Evolutionary conservation across 345 rosid species (phyloP), one percentile per base, ranked within the genome.

Genomic region (Nasturtium officinale): DNA sequence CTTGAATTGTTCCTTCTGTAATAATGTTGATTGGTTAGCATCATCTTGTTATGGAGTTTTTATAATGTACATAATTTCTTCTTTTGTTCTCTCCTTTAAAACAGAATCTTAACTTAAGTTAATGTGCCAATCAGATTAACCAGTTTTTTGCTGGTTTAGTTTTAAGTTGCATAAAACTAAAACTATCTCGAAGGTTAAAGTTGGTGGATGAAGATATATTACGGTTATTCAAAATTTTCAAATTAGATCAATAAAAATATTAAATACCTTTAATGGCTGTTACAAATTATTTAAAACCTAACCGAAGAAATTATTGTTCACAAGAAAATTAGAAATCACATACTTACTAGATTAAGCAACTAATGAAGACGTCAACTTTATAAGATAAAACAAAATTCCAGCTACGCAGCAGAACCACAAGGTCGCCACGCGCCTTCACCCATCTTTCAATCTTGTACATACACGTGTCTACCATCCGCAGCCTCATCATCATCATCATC

Each of bases 391-490:
- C 53, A 37, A 72, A 73, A 45, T 35, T 66, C 72, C 78, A 74
- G 72, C 11, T 65, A 46, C 56, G 72, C 67, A 65, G 29, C 20
- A 26, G 15, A 51, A 84, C 75, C 73, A 75, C 55, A 43, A 38
- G 77, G 35, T 56, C 1, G 79, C 80, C 96, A 91, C 96, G 83
- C 94, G 82, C 84, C 54, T 71, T 5, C 6, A 13, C 10, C 17
- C 25, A 62, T 67, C 40, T 64, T 52, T 40, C 68, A 59, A 85
- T 87, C 85, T 0, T 3, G 2, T 53, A 81, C 92, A 73, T 80
- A 76, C 90, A 89, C 88, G 79, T 82, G 72, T 74, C 61, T 0
- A 0, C 0, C 26, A 85, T 88, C 85, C 62, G 13, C 73, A 55
- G 83, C 84, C 15, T 74, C 78, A 69, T 71, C 73, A 61, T 54